Conservation (phyloP, 176 grass and related monocot genomes). For the Oryza australiensis region DNA sequence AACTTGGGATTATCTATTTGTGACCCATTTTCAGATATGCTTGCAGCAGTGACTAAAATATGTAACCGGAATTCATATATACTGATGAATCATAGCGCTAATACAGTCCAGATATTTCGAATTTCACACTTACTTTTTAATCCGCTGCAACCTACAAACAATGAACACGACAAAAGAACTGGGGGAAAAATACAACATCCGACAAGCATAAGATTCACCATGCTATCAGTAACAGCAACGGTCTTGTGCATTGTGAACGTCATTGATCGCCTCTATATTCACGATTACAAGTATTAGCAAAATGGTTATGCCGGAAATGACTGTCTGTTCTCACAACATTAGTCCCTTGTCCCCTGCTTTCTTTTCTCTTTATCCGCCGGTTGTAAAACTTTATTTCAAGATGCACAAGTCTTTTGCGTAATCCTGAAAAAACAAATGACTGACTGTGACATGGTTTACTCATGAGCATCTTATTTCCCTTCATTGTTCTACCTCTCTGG, state of each 20-base stretch:
- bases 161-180: neutral
- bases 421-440: too few relatives aligned
- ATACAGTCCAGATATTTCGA: neutral
- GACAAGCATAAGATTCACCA: neutral
- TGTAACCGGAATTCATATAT: neutral
- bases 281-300: constrained; percentile 34
- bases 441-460: neutral
- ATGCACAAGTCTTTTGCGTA: too few relatives aligned
- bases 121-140: neutral
- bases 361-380: too few relatives aligned
- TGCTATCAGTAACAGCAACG: neutral
- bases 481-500: constrained; percentile 23
- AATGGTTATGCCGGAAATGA: constrained; percentile 17
- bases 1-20: neutral
- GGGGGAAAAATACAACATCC: neutral
- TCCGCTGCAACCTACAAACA: constrained; percentile 12
- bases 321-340: too few relatives aligned
- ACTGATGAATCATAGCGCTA: neutral
- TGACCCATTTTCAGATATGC: neutral
- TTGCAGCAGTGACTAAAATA: neutral
- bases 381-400: too few relatives aligned
- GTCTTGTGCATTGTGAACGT: neutral
- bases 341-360: too few relatives aligned
- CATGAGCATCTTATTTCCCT: neutral
- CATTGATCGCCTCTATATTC: constrained; percentile 6